phyloP scores from a whole-genome alignment of 257 asterid species.

The Solanum tarapatanum region DNA sequence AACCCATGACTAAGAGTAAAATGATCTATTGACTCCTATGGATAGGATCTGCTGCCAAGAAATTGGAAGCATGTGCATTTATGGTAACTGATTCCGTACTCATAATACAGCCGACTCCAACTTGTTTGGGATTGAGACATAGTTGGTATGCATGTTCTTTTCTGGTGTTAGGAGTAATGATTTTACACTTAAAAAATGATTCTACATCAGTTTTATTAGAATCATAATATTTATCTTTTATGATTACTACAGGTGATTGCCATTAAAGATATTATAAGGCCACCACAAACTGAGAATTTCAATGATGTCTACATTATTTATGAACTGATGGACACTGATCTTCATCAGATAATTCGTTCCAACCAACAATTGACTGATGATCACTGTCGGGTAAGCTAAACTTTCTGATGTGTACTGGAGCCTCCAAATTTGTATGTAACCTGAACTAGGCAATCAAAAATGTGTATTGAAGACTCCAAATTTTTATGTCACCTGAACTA shows the following conservation, averaged over 20 bases:
- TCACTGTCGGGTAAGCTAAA: constrained; percentile 89
- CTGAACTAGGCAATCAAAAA: background rate
- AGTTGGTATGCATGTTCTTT: background rate
- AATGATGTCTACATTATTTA: constrained; percentile 90
- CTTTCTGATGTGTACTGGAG: constrained; percentile 8
- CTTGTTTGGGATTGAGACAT: background rate
- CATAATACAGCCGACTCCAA: background rate
- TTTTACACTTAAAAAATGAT: background rate
- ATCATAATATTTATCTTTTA: background rate
- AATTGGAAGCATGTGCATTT: background rate
- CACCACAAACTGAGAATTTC: constrained; percentile 90
- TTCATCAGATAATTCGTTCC: constrained; percentile 90
- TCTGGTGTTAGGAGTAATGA: background rate
- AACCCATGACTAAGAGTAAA: background rate
- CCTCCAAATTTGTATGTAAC: background rate
- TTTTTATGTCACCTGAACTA: background rate
- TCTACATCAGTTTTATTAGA: background rate
- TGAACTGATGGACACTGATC: constrained; percentile 98
- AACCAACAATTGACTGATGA: constrained; percentile 74
- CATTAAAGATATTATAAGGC: constrained; percentile 81
- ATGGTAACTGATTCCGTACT: background rate
- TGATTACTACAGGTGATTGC: constrained; percentile 53
- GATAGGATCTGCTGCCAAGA: background rate
- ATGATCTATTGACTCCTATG: background rate
- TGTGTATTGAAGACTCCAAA: background rate